A percentile compares a stretch with the other conserved stretches of the same genome.
These are phyloP conservation scores for Tolypocladium album DNA, from an alignment of 2,329 filamentous ascomycete species.

Conservation along the genomic window DNA sequence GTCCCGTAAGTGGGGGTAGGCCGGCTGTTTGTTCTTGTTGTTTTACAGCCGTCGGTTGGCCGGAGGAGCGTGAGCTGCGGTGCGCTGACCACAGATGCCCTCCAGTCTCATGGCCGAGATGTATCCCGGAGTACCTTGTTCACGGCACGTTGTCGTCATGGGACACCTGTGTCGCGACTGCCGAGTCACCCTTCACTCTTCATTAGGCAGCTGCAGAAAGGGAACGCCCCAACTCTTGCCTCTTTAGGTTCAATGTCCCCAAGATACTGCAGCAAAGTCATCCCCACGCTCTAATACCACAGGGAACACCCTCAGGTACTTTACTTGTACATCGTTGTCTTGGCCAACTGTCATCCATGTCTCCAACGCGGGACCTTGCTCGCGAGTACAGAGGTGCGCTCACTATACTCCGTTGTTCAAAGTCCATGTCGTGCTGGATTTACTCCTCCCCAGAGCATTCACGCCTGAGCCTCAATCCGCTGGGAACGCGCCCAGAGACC, in stretches of 20 bases:
- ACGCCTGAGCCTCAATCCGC: not conserved
- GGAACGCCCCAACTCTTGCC: not conserved
- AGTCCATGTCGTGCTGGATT: too few relatives aligned
- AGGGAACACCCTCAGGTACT: too few relatives aligned
- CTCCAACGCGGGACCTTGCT: not conserved
- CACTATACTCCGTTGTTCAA: not conserved
- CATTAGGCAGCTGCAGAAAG: not conserved
- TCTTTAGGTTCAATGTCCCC: too few relatives aligned
- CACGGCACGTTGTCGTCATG: not conserved
- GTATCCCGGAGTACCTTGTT: not conserved
- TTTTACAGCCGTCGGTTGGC: too few relatives aligned
- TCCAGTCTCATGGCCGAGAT: not conserved
- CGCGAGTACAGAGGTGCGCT: not conserved
- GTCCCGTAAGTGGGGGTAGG: too few relatives aligned
- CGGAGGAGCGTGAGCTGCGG: too few relatives aligned
- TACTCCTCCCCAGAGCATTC: not conserved
- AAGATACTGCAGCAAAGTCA: too few relatives aligned
- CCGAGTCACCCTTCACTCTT: not conserved
- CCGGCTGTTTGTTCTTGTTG: too few relatives aligned
- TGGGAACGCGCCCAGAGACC: too few relatives aligned
- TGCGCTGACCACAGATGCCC: not conserved
- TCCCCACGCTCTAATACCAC: too few relatives aligned
- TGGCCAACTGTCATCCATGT: not conserved
- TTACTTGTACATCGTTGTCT: not conserved
- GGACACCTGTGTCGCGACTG: not conserved